phyloP scores from a whole-genome alignment of 305 asterid species.

The Fraxinus greggii region DNA sequence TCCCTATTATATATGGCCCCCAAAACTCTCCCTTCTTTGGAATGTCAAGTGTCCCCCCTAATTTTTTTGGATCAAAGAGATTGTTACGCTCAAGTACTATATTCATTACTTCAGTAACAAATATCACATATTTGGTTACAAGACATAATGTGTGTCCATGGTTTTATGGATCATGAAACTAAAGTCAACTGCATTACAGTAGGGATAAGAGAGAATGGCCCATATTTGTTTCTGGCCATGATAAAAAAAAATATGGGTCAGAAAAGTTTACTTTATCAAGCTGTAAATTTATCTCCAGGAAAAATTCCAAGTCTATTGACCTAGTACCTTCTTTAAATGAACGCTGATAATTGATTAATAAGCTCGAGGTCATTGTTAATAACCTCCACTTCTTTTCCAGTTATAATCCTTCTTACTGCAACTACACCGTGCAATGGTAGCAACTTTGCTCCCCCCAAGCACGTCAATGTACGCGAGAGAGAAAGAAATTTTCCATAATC shows the following conservation, averaged over 20 bases:
- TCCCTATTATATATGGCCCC: not conserved
- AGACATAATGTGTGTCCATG: not conserved
- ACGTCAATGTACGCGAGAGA: not conserved
- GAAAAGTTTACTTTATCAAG: not conserved
- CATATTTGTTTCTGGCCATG: conserved; percentile 2
- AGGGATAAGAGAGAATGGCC: not conserved
- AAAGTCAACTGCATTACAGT: not conserved
- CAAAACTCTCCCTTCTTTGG: not conserved
- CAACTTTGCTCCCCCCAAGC: not conserved
- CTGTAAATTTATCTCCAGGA: not conserved
- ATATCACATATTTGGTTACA: not conserved
- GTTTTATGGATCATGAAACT: conserved; percentile 4
- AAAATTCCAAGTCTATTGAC: not conserved
- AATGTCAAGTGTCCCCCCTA: not conserved
- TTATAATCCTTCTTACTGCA: not conserved
- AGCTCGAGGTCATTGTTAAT: not conserved
- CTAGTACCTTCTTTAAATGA: not conserved
- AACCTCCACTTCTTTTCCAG: not conserved
- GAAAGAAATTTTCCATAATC: not conserved
- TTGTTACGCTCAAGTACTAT: not conserved
- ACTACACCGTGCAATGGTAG: not conserved
- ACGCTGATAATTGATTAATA: not conserved
- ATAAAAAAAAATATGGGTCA: not conserved
- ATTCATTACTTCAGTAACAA: not conserved
- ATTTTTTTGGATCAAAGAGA: not conserved